phyloP scores from a whole-genome alignment of 441 rosid genomes.

The Rhodomyrtus psidioides region DNA sequence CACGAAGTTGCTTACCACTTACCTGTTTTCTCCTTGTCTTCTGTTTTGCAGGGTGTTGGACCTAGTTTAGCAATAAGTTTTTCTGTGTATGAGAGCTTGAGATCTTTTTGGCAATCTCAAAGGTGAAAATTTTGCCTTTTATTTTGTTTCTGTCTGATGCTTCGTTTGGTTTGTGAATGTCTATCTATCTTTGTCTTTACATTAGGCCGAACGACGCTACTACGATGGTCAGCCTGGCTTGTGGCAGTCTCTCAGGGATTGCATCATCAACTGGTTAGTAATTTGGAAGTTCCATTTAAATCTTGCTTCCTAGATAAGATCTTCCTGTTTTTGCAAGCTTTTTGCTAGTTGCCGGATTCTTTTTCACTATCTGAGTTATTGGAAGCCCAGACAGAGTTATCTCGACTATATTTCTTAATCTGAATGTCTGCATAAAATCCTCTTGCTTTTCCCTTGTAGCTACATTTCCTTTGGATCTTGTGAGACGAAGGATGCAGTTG shows the following conservation, averaged over 20 bases:
- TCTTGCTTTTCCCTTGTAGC: constrained; percentile 29
- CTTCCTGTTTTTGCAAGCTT: neutral
- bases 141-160: neutral
- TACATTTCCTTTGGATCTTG: constrained; percentile 92
- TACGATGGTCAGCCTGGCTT: constrained; percentile 34
- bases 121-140: neutral
- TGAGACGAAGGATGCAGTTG: constrained; percentile 89
- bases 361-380: neutral
- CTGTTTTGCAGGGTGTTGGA: constrained; percentile 64
- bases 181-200: neutral
- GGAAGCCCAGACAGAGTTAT: neutral
- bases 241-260: constrained; percentile 93
- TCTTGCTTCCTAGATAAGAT: neutral
- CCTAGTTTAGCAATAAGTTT: constrained; percentile 33
- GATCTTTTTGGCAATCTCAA: neutral
- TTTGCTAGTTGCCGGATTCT: neutral
- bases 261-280: constrained; percentile 81
- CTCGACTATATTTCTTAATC: neutral
- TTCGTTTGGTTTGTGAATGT: neutral
- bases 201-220: neutral
- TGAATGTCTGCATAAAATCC: neutral
- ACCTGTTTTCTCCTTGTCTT: neutral
- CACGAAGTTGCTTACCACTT: neutral
- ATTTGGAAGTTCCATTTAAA: neutral
- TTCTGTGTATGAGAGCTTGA: neutral